These are phyloP conservation scores for Chondrus crispus DNA, from an alignment of 23 red algal genomes.

Conservation along the genomic window DNA sequence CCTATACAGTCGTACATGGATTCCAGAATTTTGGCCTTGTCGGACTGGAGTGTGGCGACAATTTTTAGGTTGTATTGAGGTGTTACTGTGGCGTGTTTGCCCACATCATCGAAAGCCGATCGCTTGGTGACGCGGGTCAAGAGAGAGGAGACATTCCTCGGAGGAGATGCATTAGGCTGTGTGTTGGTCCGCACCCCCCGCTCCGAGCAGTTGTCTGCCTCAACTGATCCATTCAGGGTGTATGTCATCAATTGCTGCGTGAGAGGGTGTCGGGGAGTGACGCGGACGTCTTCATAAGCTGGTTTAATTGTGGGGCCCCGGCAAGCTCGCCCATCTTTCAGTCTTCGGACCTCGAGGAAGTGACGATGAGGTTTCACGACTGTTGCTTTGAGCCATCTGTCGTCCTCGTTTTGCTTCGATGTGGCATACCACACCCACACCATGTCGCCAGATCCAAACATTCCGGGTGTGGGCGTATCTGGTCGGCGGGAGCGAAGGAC, in stretches of 20 bases:
- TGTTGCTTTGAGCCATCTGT: not conserved
- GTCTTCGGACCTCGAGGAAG: not conserved
- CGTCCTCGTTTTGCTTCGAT: not conserved
- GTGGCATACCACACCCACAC: not conserved
- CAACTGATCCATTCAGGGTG: not conserved
- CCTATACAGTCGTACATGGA: not conserved
- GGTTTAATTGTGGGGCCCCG: not conserved
- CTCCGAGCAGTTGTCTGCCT: not conserved
- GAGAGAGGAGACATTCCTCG: not conserved
- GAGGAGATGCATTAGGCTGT: not conserved
- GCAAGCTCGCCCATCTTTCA: not conserved
- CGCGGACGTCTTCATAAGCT: constrained; percentile 12
- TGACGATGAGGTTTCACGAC: not conserved
- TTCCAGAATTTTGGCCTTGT: not conserved
- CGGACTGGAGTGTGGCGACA: not conserved
- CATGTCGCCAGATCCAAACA: not conserved
- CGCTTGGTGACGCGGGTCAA: not conserved
- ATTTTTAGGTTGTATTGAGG: not conserved
- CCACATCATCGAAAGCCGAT: not conserved
- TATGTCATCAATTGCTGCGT: not conserved
- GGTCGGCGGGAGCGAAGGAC: not conserved
- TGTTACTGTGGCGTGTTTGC: not conserved
- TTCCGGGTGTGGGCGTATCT: not conserved
- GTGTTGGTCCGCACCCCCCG: not conserved
- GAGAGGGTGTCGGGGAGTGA: not conserved